These are phyloP conservation scores for Cystobasidium ongulense DNA, from an alignment of 768 basidiomycete species.

Conservation along the genomic window DNA sequence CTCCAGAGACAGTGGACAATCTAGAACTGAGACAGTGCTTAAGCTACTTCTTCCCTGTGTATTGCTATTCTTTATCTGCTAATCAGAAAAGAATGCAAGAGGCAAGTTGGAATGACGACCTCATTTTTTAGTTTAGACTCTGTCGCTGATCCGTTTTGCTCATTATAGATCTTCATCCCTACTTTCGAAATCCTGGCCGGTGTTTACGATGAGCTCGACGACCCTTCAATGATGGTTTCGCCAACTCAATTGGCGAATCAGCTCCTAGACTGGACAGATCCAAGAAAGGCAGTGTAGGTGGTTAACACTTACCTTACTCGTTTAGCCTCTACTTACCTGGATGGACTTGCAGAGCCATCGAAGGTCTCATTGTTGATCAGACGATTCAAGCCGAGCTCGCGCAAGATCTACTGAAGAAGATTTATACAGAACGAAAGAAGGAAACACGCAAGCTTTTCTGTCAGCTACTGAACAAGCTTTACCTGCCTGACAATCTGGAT, in stretches of 20 bases:
- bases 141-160: not conserved
- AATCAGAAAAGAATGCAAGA: conserved; percentile 69
- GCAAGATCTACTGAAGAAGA: conserved; percentile 43
- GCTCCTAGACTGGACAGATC: conserved; percentile 50
- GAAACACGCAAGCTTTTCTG: conserved; percentile 47
- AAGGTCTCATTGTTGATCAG: conserved; percentile 42
- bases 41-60: conserved; percentile 75
- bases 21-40: conserved; percentile 77
- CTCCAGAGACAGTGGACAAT: conserved; percentile 70
- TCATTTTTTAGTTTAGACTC: not conserved
- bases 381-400: conserved; percentile 47
- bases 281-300: conserved; percentile 48
- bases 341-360: no score
- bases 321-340: no score
- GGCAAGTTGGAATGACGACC: conserved; percentile 46
- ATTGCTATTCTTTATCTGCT: conserved; percentile 65
- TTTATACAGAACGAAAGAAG: conserved; percentile 43
- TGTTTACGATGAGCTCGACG: conserved; percentile 46
- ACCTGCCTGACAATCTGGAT: conserved; percentile 46
- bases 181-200: conserved; percentile 45
- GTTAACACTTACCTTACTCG: no score
- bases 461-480: conserved; percentile 47
- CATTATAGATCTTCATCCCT: conserved; percentile 45
- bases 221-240: conserved; percentile 44
- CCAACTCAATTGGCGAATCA: conserved; percentile 46